Base-by-base conservation (phyloP, 768 basidiomycete genomes). In the Lentinula detonsa region DNA sequence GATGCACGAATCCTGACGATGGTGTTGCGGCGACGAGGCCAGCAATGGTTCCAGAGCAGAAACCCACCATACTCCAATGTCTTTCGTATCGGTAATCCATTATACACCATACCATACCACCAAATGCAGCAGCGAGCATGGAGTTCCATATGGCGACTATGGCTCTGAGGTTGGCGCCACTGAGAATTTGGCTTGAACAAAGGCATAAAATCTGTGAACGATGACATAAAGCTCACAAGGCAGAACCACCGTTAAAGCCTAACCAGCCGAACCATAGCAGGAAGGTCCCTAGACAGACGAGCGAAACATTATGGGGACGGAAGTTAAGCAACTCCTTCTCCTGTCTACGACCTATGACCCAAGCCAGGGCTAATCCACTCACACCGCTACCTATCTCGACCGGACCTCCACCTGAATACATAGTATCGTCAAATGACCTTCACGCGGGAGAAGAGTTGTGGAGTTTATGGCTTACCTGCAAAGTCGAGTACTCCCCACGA, bases 241-340 rank as follows among this genome's bases (percentile, higher is more conserved):
- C 90, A 60, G 88, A 90, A 28, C 93, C 93, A 52, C 90, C 93
- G 74, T 95, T 95, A 80, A 94, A 93, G n/a, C 89, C 91, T 60
- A 88, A 74, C 86, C 86, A 92, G 48, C 92, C 91, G 69, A 95
- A 89, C 90, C 89, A 93, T 58, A 93, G 85, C 64, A 94, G 81
- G 66, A 86, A 89, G 8, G 90, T 94, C 64, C 93, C 93, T 59
- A 95, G 81, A 65, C 83, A 83, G 66, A 95, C 90, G 71, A 90
- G 76, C 35, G 89, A 85, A 21, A 93, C 91, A 70, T 93, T 93
- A 74, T 95, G 91, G 7, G 93, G 93, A 62, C 91, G 82, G 76
- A 93, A 95, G 70, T 90, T 90, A 62, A 85, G 70, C 8, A 90
- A 72, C 66, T 91, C 87, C 49, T 81, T 81, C 65, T 89, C 86